phyloP scores from a whole-genome alignment of 495 filamentous ascomycete genomes.

The Viridothelium virens region DNA sequence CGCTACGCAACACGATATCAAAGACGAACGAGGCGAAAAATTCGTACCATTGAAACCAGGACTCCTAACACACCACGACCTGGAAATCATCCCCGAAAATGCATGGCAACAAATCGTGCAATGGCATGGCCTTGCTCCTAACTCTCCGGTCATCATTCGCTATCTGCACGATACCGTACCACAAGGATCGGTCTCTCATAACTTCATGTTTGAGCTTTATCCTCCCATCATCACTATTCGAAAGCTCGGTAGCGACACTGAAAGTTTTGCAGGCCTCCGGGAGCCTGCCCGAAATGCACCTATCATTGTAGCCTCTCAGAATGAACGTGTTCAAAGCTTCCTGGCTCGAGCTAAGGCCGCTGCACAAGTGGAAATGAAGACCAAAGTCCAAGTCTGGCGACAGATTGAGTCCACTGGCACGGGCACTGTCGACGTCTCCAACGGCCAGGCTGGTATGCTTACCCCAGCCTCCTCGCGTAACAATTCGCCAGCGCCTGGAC shows the following conservation, averaged over 20 bases:
- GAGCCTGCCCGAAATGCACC: conserved; percentile 43
- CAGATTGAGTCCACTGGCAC: conserved; percentile 43
- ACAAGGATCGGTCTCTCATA: conserved; percentile 42
- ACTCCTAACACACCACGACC: conserved; percentile 56
- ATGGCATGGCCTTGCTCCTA: conserved; percentile 71
- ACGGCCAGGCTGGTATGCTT: conserved; percentile 40
- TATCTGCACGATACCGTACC: conserved; percentile 66
- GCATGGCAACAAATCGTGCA: conserved; percentile 74
- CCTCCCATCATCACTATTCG: conserved; percentile 83
- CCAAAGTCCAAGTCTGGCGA: conserved; percentile 75
- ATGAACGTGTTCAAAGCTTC: conserved; percentile 60
- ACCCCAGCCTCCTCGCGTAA: conserved; percentile 54
- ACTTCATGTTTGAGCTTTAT: conserved; percentile 74
- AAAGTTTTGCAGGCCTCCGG: conserved; percentile 48
- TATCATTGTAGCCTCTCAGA: conserved; percentile 59
- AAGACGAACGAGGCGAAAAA: conserved; percentile 47
- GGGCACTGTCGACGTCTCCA: conserved; percentile 25
- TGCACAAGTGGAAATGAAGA: conserved; percentile 53
- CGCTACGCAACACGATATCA: conserved; percentile 30
- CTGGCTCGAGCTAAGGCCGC: conserved; percentile 61
- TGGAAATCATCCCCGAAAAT: conserved; percentile 64
- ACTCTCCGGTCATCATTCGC: conserved; percentile 65
- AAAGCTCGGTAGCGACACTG: conserved; percentile 44
- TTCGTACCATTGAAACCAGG: conserved; percentile 74
- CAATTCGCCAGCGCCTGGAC: conserved; percentile 39